Conservation (phyloP, 176 grass and related monocot genomes). For the Paspalum notatum region DNA sequence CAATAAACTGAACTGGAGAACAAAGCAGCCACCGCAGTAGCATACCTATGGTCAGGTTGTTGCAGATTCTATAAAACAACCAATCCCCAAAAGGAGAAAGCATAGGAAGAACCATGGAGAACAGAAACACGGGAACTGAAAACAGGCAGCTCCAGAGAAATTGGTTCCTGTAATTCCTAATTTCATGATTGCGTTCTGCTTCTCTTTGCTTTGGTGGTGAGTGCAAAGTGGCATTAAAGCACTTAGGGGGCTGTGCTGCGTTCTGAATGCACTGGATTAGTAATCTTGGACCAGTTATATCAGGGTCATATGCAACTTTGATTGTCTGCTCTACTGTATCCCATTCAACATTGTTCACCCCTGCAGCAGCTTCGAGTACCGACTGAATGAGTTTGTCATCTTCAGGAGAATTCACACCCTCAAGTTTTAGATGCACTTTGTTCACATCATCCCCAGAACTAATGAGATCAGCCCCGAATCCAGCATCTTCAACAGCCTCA, state of each 20-base stretch:
- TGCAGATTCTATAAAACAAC: conserved; percentile 67
- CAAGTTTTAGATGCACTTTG: conserved; percentile 88
- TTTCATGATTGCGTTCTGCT: conserved; percentile 68
- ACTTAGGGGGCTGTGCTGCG: conserved; percentile 53
- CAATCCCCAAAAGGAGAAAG: conserved; percentile 69
- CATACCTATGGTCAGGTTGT: conserved; percentile 88
- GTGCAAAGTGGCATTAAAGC: conserved; percentile 70
- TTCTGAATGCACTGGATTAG: conserved; percentile 80
- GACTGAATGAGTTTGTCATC: conserved; percentile 73
- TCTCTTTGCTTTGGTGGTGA: conserved; percentile 74
- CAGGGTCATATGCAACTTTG: conserved; percentile 76
- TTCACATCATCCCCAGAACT: conserved; percentile 80
- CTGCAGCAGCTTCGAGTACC: conserved; percentile 65
- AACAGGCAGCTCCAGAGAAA: conserved; percentile 97
- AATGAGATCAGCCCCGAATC: conserved; percentile 91
- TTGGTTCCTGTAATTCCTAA: conserved; percentile 75
- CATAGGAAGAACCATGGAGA: conserved; percentile 94
- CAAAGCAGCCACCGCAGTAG: conserved; percentile 86
- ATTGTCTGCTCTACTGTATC: conserved; percentile 62
- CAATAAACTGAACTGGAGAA: conserved; percentile 96
- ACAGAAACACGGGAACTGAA: conserved; percentile 80
- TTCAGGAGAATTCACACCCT: conserved; percentile 64
- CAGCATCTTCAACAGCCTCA: conserved; percentile 94
- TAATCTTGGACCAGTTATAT: conserved; percentile 89
- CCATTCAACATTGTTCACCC: conserved; percentile 76